These are phyloP conservation scores for Scedosporium apiospermum DNA, from an alignment of 2,329 filamentous ascomycete genomes.

Conservation along the genomic window DNA sequence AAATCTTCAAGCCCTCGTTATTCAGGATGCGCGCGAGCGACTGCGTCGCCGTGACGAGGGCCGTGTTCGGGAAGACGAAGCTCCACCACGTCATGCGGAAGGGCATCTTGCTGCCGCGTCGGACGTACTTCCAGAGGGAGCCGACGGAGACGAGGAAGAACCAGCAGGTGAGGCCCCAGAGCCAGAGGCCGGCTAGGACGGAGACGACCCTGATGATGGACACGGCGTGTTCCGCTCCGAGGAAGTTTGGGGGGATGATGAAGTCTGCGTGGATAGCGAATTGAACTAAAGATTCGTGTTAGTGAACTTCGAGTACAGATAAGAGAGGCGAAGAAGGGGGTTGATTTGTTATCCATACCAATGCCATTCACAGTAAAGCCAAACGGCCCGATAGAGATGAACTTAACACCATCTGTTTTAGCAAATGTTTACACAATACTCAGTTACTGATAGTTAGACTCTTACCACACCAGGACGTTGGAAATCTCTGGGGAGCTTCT, in stretches of 20 bases:
- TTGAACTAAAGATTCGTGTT: conserved; percentile 18
- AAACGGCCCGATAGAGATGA: conserved; percentile 71
- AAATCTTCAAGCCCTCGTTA: conserved; percentile 49
- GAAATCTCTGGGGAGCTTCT: conserved; percentile 69
- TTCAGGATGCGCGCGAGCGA: conserved; percentile 56
- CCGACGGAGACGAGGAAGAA: conserved; percentile 76
- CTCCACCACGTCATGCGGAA: conserved; percentile 85
- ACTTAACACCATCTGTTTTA: conserved; percentile 26
- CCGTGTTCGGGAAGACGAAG: conserved; percentile 75
- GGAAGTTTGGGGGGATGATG: conserved; percentile 33
- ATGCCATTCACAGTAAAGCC: conserved; percentile 45
- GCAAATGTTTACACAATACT: conserved; percentile 20
- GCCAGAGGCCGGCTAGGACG: conserved; percentile 62
- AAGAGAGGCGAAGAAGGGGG: not conserved
- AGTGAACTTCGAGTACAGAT: not conserved
- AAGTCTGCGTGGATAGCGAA: conserved; percentile 31
- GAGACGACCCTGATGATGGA: conserved; percentile 37
- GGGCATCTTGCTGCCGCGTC: conserved; percentile 43
- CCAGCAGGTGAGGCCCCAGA: conserved; percentile 76
- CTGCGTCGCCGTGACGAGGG: conserved; percentile 64
- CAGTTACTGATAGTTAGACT: not conserved
- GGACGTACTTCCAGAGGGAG: conserved; percentile 60
- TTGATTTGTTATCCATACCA: conserved; percentile 16
- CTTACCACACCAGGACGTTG: conserved; percentile 60
- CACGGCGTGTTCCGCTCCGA: conserved; percentile 30